A percentile compares a stretch with the other conserved stretches of the same genome.
phyloP scores from a whole-genome alignment of 2,329 filamentous ascomycete species.

The Phialophora verrucosa region DNA sequence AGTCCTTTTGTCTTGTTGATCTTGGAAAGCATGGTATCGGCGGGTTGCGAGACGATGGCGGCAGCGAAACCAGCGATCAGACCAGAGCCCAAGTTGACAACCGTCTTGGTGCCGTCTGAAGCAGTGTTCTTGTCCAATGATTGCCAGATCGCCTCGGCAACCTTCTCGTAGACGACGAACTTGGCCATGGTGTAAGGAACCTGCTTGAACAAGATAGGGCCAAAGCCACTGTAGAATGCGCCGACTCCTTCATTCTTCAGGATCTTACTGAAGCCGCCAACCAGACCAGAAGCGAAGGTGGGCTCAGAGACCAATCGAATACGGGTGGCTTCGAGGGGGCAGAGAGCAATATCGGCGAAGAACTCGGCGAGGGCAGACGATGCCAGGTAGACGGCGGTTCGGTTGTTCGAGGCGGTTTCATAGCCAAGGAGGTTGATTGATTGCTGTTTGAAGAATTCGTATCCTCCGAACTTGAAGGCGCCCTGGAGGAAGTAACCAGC shows the following conservation, averaged over 20 bases:
- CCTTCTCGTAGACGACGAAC: slow-evolving; percentile 93
- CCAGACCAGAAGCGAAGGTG: slow-evolving; percentile 78
- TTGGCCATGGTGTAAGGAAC: slow-evolving; percentile 94
- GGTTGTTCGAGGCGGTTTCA: slow-evolving; percentile 77
- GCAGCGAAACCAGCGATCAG: slow-evolving; percentile 86
- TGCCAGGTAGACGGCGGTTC: slow-evolving; percentile 79
- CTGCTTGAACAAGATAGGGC: slow-evolving; percentile 85
- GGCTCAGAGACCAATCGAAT: slow-evolving; percentile 91
- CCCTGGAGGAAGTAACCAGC: slow-evolving; percentile 95
- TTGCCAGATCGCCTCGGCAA: slow-evolving; percentile 74
- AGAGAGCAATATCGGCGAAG: slow-evolving; percentile 72
- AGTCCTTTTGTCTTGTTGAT: slow-evolving; percentile 94
- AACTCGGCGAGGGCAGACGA: slow-evolving; percentile 67
- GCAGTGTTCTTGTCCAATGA: slow-evolving; percentile 72
- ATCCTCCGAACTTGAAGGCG: slow-evolving; percentile 91
- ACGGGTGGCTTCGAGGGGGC: slow-evolving; percentile 90
- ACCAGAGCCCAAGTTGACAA: slow-evolving; percentile 83
- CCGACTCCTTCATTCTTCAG: slow-evolving; percentile 79
- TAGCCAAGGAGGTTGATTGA: slow-evolving; percentile 79
- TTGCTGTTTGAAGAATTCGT: slow-evolving; percentile 96
- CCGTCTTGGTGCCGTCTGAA: slow-evolving; percentile 73
- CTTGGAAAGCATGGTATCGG: slow-evolving; percentile 92
- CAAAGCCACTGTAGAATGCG: slow-evolving; percentile 91
- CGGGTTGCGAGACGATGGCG: slow-evolving; percentile 84
- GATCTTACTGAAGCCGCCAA: slow-evolving; percentile 83